Base-by-base conservation (phyloP, 2,329 filamentous ascomycete genomes). In the Apiospora sp. region DNA sequence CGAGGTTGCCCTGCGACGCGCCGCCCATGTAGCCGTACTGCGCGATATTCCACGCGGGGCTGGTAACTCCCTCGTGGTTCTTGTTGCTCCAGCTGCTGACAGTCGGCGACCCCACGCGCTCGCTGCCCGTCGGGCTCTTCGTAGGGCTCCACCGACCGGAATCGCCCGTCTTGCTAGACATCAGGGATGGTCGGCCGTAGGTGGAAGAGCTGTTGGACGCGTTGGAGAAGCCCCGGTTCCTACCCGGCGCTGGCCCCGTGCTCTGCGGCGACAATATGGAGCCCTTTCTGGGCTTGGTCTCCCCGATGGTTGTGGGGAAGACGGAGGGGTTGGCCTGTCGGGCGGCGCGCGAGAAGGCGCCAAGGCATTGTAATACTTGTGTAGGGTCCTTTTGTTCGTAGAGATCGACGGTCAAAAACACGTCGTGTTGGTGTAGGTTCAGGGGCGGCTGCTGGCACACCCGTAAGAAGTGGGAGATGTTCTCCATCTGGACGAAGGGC, bases 401-500 rank as follows among this genome's bases (percentile, higher is more conserved):
- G 68, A 99, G 88, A 84, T 99, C 96, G 81, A 99, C 96, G 6
- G 96, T 99, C 74, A 98, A 91, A 84, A 99, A 99, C 76, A 95
- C 92, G 83, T 99, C 96, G 85, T 99, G 96, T 67, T 95, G 92
- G 72, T 94, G 95, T 73, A 99, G 91, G 82, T 92, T 95, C 70
- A 99, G 86, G 0, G 96, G 96, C 37, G 93, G 90, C 69, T 90
- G 86, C 83, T 98, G 94, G 86, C 95, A 97, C 73, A 94, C 95
- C 79, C 90, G 91, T 71, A 99, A 90, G 84, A 98, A 99, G 80
- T 97, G 94, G 5, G 95, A 97, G 80, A 99, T 98, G 82, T 99
- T 99, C 83, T 99, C 96, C 95, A 98, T 98, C 83, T 99, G 96
- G 54, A 98, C 96, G 81, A 99, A 99, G 0, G 96, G 96, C 96